Evolutionary conservation across 306 rosid genomes (phyloP).

Genomic region (Rosa lucieae): DNA sequence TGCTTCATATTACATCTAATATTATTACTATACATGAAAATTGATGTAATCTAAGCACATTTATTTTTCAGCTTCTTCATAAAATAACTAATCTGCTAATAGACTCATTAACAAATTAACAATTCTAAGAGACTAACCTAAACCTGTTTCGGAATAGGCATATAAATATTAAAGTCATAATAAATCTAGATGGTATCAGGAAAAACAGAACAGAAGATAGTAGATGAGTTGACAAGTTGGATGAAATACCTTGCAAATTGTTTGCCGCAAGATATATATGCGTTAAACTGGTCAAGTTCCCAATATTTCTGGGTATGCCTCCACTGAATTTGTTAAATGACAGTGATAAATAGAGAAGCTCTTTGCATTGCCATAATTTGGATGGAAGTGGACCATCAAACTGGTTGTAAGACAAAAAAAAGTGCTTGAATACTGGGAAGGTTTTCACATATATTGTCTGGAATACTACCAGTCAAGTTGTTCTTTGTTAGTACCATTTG

Average conservation of each 20-base stretch:
- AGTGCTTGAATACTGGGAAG: conserved; percentile 10
- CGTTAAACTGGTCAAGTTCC: neutral
- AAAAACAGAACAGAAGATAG: neutral
- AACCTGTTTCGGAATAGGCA: neutral
- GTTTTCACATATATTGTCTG: conserved; percentile 14
- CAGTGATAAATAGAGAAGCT: neutral
- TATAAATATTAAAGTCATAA: neutral
- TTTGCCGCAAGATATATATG: neutral
- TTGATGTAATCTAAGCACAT: neutral
- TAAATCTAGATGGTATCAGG: neutral
- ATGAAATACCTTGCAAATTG: conserved; percentile 23
- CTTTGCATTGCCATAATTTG: conserved; percentile 11
- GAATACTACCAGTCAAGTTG: conserved; percentile 11
- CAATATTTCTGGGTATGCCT: conserved; percentile 15
- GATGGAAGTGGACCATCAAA: conserved; percentile 26
- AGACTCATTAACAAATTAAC: neutral
- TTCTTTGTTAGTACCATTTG: neutral
- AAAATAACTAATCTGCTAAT: neutral
- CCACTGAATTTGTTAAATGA: conserved; percentile 7
- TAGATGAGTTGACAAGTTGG: neutral
- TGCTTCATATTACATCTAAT: neutral
- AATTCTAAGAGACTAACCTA: neutral
- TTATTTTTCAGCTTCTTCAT: neutral
- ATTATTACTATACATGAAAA: neutral
- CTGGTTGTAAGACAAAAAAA: neutral